Conservation (phyloP, 2,329 filamentous ascomycete genomes). For the Fusarium cyanostomum region DNA sequence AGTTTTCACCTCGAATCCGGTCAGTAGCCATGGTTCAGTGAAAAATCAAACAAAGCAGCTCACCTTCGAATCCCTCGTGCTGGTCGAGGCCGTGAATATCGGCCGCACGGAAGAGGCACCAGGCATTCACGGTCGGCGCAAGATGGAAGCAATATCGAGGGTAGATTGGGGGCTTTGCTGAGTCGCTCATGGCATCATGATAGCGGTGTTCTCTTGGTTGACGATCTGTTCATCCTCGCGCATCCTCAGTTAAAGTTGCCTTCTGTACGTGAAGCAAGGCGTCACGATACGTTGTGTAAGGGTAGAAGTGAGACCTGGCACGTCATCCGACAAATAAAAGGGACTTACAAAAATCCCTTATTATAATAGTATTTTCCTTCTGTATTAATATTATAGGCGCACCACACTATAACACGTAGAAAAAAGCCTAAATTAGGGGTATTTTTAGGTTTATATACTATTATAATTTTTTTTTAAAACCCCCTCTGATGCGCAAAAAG, state of each 20-base stretch:
- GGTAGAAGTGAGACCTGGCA: slow-evolving; percentile 11
- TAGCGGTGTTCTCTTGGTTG: slow-evolving; percentile 12
- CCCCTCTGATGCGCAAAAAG: no score
- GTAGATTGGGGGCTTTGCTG: slow-evolving; percentile 55
- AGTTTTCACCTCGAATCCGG: slow-evolving; percentile 54
- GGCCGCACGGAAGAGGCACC: slow-evolving; percentile 64
- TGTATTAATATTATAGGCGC: no score
- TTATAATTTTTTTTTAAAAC: no score
- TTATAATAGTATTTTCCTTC: no score
- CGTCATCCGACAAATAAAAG: no score
- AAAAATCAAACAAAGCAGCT: background rate
- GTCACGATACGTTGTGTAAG: slow-evolving; percentile 6
- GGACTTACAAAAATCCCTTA: no score
- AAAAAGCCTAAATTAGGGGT: no score
- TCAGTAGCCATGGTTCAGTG: slow-evolving; percentile 11
- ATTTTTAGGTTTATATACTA: no score
- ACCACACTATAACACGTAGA: no score
- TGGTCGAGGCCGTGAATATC: slow-evolving; percentile 61
- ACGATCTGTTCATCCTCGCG: slow-evolving; percentile 11
- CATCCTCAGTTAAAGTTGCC: slow-evolving; percentile 6
- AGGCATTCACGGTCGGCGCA: slow-evolving; percentile 67
- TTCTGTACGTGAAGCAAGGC: background rate
- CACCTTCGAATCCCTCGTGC: slow-evolving; percentile 64
- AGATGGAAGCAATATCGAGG: slow-evolving; percentile 71
- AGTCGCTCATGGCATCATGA: slow-evolving; percentile 62